Evolutionary conservation across 805 yeast genomes (phyloP), one percentile per base, ranked within the genome.

Genomic region (Priceomyces carsonii): DNA sequence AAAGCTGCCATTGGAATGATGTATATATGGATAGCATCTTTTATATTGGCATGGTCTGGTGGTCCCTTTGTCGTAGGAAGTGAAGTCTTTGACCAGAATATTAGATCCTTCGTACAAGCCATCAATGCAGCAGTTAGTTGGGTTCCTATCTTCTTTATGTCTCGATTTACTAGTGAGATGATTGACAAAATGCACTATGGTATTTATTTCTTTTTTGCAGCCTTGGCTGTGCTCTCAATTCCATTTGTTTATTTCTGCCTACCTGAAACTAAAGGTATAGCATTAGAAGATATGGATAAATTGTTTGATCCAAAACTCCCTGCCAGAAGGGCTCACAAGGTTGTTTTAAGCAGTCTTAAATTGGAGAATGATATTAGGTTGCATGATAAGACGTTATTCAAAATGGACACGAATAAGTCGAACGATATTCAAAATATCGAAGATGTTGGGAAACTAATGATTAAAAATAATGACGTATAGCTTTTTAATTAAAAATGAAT

Each of bases 1-100:
- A 59, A 53, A 17, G 66, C 64, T 7, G 69, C 69, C 13, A 59
- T 63, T 36, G 66, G 49, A n/a, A 48, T 62, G 57, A 63, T 65
- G 68, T 65, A 64, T 43, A 47, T 65, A 24, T 65, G 69, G 69
- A 61, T 64, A 18, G 69, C 68, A 5, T 58, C 66, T 3, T 65
- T 64, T 33, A 64, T 64, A 15, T 48, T 56, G 25, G 68, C 67
- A 5, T 64, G 69, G 70, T 58, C 65, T 5, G 68, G 65, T 1
- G 68, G 68, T 14, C 71, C 69, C 5, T 65, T 59, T 44, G 68
- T 65, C 15, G 61, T 63, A 24, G 69, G 70, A 3, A 41, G 60
- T 27, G 71, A 65, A 40, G 58, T 64, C 4, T 65, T 62, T 41
- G 69, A 63, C 47, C 68, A 62, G 43, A 63, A 64, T 36, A 61